Percentiles rank a stretch among this genome's conserved stretches.
These are phyloP conservation scores for Rhynchosporium secalis DNA, from an alignment of 2,329 filamentous ascomycete genomes.

Conservation along the genomic window DNA sequence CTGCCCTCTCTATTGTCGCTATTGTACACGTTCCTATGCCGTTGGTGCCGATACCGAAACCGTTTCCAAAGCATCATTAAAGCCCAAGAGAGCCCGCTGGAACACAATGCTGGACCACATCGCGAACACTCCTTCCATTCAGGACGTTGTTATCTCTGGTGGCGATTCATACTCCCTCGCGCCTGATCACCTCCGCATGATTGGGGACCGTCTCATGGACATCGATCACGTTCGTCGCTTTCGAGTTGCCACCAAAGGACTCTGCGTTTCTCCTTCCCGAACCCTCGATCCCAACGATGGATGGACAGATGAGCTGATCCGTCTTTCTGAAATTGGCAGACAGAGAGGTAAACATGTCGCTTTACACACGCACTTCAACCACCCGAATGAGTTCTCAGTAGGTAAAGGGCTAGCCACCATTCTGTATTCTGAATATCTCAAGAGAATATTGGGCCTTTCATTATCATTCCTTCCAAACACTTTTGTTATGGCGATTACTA, in stretches of 20 bases:
- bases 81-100: constrained; percentile 49
- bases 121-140: constrained; percentile 48
- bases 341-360: constrained; percentile 58
- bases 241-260: constrained; percentile 62
- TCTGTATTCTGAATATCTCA: too few relatives aligned
- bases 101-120: constrained; percentile 59
- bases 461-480: too few relatives aligned
- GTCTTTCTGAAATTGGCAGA: constrained; percentile 51
- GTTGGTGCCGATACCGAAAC: constrained; percentile 56
- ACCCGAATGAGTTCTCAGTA: constrained; percentile 57
- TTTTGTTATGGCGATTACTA: too few relatives aligned
- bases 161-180: constrained; percentile 61
- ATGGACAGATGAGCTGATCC: constrained; percentile 55
- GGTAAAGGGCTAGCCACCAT: too few relatives aligned
- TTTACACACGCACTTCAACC: constrained; percentile 66
- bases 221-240: constrained; percentile 61
- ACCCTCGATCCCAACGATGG: constrained; percentile 52
- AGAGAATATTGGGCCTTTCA: too few relatives aligned
- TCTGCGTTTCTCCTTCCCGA: constrained; percentile 58
- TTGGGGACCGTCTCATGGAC: constrained; percentile 55
- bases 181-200: constrained; percentile 51
- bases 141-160: constrained; percentile 63
- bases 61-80: constrained; percentile 48
- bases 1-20: constrained; percentile 63
- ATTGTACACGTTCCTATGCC: constrained; percentile 61